phyloP scores from a whole-genome alignment of 2,329 filamentous ascomycete species.

The Scedosporium minutisporum region DNA sequence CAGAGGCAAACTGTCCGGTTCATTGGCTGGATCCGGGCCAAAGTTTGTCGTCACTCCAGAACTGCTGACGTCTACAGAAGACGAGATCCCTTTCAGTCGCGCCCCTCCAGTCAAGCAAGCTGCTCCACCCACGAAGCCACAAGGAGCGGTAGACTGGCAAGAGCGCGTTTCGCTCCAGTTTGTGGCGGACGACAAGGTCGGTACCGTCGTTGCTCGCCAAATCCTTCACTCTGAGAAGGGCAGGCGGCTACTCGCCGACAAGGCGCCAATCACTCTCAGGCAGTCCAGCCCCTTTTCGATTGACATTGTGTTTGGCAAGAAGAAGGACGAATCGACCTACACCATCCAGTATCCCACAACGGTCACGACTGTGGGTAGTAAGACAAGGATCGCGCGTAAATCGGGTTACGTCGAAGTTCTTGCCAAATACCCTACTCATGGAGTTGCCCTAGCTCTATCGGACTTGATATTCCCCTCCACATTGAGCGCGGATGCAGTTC shows the following conservation, averaged over 20 bases:
- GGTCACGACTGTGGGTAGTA: slow-evolving; percentile 23
- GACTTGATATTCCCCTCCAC: slow-evolving; percentile 27
- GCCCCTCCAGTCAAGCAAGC: neutral
- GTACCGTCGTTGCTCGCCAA: slow-evolving; percentile 28
- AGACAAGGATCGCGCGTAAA: slow-evolving; percentile 31
- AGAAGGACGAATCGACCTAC: slow-evolving; percentile 15
- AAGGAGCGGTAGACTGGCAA: slow-evolving; percentile 12
- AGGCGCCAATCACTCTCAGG: slow-evolving; percentile 23
- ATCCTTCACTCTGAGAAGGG: slow-evolving; percentile 25
- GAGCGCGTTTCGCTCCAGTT: slow-evolving; percentile 21
- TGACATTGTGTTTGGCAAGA: slow-evolving; percentile 27
- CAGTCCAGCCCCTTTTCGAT: slow-evolving; percentile 30
- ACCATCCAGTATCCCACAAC: slow-evolving; percentile 30
- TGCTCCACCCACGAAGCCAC: neutral
- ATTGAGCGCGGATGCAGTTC: slow-evolving; percentile 18
- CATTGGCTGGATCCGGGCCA: neutral
- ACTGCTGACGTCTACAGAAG: slow-evolving; percentile 11
- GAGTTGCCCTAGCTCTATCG: neutral
- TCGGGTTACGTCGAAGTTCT: slow-evolving; percentile 35
- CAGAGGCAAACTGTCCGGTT: neutral
- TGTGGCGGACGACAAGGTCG: slow-evolving; percentile 19
- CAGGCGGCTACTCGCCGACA: slow-evolving; percentile 27
- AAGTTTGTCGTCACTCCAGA: neutral
- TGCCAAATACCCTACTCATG: slow-evolving; percentile 15
- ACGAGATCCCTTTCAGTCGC: slow-evolving; percentile 12